These are phyloP conservation scores for Phaeodactylum tricornutum DNA, from an alignment of 108 stramenopile genomes.

Conservation along the genomic window DNA sequence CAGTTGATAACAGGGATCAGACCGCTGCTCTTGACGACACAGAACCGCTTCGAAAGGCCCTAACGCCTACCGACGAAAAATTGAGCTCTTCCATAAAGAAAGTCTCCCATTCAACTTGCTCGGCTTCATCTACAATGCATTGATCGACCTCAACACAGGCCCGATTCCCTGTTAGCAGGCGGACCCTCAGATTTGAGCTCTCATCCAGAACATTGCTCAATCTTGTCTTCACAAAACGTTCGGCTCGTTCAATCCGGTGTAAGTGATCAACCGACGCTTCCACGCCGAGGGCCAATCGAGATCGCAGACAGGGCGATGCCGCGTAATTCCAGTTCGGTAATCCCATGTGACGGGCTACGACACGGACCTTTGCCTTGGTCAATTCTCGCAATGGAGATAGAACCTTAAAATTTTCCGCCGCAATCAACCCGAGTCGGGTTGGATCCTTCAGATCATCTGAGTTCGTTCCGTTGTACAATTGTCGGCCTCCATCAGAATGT, in stretches of 20 bases:
- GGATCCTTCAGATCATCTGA: slow-evolving; percentile 80
- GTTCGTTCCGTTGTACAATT: slow-evolving; percentile 94
- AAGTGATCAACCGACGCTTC: slow-evolving; percentile 61
- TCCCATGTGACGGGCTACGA: slow-evolving; percentile 53
- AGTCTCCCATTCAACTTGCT: slow-evolving; percentile 8
- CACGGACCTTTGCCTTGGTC: slow-evolving; percentile 67
- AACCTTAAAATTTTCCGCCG: slow-evolving; percentile 64
- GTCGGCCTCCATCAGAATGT: slow-evolving; percentile 1
- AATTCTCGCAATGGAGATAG: slow-evolving; percentile 64
- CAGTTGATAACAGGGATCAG: too few species aligned
- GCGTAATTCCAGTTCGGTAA: slow-evolving; percentile 88
- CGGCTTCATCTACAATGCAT: neutral
- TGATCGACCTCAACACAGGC: slow-evolving; percentile 72
- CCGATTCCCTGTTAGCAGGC: slow-evolving; percentile 45
- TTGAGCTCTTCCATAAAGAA: slow-evolving; percentile 20
- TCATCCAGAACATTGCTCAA: slow-evolving; percentile 24
- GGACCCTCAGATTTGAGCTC: slow-evolving; percentile 48
- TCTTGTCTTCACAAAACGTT: slow-evolving; percentile 36
- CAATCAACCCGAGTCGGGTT: slow-evolving; percentile 74
- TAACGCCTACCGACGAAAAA: slow-evolving; percentile 30
- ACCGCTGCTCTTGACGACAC: slow-evolving; percentile 12
- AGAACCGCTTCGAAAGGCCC: slow-evolving; percentile 41
- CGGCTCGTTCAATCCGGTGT: slow-evolving; percentile 56
- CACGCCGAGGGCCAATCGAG: slow-evolving; percentile 85
- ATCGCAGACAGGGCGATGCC: slow-evolving; percentile 88